Percentiles rank a stretch among this genome's conserved stretches.
Evolutionary conservation across 2,329 filamentous ascomycete species (phyloP).

Genomic region (Leptographium lundbergii): DNA sequence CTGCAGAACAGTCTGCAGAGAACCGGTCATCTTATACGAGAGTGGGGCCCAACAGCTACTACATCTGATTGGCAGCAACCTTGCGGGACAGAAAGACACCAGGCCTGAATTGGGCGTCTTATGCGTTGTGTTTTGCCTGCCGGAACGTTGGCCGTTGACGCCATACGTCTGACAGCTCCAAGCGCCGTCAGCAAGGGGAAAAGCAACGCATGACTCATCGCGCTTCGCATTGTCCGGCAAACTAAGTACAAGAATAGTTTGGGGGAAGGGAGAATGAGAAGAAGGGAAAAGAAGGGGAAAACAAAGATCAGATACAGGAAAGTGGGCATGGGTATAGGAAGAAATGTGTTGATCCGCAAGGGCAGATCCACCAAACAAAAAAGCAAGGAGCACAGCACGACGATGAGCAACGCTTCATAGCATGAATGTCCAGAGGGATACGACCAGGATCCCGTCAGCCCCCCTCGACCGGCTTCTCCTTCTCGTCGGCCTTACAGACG

Average conservation of each 20-base stretch:
- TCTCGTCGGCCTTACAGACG: constrained; percentile 11
- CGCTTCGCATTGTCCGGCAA: neutral
- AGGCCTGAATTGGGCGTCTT: neutral
- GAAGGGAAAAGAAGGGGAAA: neutral
- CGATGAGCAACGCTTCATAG: neutral
- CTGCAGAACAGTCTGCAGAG: neutral
- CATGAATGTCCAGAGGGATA: neutral
- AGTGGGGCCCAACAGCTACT: neutral
- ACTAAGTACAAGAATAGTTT: neutral
- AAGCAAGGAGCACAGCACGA: neutral
- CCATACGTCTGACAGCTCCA: neutral
- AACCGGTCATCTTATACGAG: neutral
- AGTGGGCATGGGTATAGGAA: neutral
- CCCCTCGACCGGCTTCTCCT: neutral
- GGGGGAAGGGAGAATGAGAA: neutral
- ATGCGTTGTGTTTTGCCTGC: neutral
- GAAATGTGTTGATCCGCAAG: neutral
- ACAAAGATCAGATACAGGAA: too few species aligned
- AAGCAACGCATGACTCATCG: neutral
- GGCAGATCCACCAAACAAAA: neutral
- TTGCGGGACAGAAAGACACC: neutral
- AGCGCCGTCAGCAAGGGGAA: neutral
- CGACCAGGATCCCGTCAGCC: neutral
- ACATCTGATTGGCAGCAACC: neutral
- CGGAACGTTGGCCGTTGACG: neutral